phyloP scores from a whole-genome alignment of 805 yeast genomes.

The Kodamaea nitidulidarum region DNA sequence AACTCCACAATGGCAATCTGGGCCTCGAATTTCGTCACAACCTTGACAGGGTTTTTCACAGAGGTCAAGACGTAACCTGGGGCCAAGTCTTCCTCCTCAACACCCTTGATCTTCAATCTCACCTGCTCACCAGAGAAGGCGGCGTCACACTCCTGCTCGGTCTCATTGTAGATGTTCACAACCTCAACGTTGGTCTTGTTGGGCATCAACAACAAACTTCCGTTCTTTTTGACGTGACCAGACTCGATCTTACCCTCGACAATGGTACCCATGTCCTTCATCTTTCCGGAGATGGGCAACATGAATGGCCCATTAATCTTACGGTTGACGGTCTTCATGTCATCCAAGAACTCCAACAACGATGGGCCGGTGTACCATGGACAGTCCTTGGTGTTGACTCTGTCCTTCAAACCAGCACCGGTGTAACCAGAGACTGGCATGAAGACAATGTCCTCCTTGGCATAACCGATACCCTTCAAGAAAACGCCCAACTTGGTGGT shows the following conservation, averaged over 20 bases:
- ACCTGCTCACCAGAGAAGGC: conserved; percentile 98
- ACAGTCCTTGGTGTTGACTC: conserved; percentile 63
- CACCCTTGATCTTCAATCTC: conserved; percentile 85
- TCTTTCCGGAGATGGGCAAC: conserved; percentile 92
- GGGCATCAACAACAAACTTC: conserved; percentile 83
- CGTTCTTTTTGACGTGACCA: conserved; percentile 84
- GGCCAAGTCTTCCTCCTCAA: conserved; percentile 94
- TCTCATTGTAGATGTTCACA: conserved; percentile 83
- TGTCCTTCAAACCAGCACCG: conserved; percentile 93
- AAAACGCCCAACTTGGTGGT: conserved; percentile 71
- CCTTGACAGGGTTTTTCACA: conserved; percentile 80
- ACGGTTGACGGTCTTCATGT: conserved; percentile 77
- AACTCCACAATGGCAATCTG: conserved; percentile 96
- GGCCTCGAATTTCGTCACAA: conserved; percentile 88
- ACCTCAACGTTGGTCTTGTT: conserved; percentile 82
- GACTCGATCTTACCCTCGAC: conserved; percentile 98
- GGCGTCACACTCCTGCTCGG: conserved; percentile 86
- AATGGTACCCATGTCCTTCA: conserved; percentile 95
- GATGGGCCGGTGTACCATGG: conserved; percentile 97
- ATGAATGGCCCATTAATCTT: conserved; percentile 92
- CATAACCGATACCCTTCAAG: conserved; percentile 86
- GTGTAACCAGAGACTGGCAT: conserved; percentile 99
- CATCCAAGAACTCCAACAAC: conserved; percentile 82
- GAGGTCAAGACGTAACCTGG: conserved; percentile 91
- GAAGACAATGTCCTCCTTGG: conserved; percentile 76